Evolutionary conservation across 257 asterid species (phyloP).

Genomic region (Scutellaria galericulata): DNA sequence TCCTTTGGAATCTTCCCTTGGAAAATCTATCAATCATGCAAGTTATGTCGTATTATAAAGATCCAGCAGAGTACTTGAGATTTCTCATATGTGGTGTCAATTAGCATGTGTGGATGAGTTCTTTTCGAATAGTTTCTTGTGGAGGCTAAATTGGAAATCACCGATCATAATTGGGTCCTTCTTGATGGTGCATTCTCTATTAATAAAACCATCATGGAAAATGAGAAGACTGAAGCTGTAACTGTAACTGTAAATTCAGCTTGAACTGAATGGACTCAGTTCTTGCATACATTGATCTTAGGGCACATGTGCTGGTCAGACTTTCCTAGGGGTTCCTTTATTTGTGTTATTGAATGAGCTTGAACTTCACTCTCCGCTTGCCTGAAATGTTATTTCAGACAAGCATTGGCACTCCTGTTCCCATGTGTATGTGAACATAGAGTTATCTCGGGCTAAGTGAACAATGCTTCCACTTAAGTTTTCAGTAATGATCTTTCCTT

Average conservation of each 20-base stretch:
- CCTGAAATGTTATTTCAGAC: conserved; percentile 23
- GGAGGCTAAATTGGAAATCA: neutral
- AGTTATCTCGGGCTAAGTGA: conserved; percentile 7
- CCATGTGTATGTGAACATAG: neutral
- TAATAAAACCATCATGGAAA: neutral
- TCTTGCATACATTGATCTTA: conserved; percentile 10
- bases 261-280: neutral
- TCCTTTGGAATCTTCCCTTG: conserved; percentile 6
- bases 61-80: neutral
- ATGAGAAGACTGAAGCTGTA: conserved; percentile 13
- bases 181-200: conserved; percentile 3
- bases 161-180: neutral
- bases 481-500: conserved; percentile 13
- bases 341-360: conserved; percentile 10
- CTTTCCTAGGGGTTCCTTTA: neutral
- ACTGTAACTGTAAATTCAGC: conserved; percentile 2
- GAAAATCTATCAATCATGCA: neutral
- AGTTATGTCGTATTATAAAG: neutral
- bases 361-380: conserved; percentile 11
- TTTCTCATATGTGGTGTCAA: neutral
- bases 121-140: neutral
- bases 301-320: neutral
- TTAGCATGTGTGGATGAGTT: neutral
- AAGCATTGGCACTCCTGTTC: conserved; percentile 2
- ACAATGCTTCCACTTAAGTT: neutral